Evolutionary conservation across 2,329 filamentous ascomycete species (phyloP), one percentile per base, ranked within the genome.

Genomic region (Gliomastix tumulicola): DNA sequence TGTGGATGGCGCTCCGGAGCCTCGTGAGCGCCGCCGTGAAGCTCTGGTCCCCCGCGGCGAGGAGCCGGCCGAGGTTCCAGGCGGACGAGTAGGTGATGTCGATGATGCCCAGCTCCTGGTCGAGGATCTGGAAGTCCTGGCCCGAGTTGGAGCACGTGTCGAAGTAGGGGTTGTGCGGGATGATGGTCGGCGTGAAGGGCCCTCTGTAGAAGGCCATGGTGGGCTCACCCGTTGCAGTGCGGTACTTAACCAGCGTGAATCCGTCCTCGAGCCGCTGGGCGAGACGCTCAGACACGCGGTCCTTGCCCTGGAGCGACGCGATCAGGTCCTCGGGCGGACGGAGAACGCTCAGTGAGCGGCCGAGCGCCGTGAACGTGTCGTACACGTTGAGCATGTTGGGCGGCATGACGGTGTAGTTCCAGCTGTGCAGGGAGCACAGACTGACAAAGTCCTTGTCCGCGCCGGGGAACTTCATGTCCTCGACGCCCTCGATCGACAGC

Each of bases 31-130:
- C 22, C 9, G 22, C n/a, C 61, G 40, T 41, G 36, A 63, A 67
- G 0, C 41, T 39, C 7, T 54, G 22, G 36, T 54, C 59, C 0
- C 51, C 55, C 0, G 68, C 41, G 0, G 62, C 67, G 22, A 68
- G 34, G 4, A 51, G 52, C 17, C 54, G 55, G 0, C 67, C 67
- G 1, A 68, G 37, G 20, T 63, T 46, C 67, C 66, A 71, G 0
- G 67, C 67, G 0, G 49, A 37, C 0, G 56, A 57, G 44, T 69
- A 71, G 0, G 59, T 59, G 1, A 68, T 35, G 40, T 70, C 66
- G 56, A 69, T 64, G 6, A 69, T 44, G 1, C 59, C 60, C 0
- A 57, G 5, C 2, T 56, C 25, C 7, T 43, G 37, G 31, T 70
- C 66, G 0, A 68, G 36, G 15, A 69, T 57, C 38, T 63, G 55